Percentiles rank a stretch among this genome's conserved stretches.
These are phyloP conservation scores for Colletotrichum tanaceti DNA, from an alignment of 2,329 filamentous ascomycete species.

Conservation along the genomic window DNA sequence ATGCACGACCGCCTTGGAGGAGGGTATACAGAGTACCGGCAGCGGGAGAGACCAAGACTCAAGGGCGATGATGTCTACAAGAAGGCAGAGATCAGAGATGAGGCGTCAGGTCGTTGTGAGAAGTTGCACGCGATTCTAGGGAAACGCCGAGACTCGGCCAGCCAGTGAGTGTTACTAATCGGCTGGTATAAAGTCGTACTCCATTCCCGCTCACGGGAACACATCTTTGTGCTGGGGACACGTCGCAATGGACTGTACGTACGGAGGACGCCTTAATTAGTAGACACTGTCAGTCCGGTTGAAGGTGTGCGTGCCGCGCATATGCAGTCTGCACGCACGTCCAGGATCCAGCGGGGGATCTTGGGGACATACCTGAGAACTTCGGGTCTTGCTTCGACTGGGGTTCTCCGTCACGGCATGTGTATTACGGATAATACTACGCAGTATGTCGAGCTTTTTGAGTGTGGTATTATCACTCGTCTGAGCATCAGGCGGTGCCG, in stretches of 20 bases:
- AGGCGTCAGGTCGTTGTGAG: conserved; percentile 12
- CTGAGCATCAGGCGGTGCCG: no score
- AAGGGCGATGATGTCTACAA: neutral
- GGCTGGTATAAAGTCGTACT: neutral
- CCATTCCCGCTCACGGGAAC: conserved; percentile 1
- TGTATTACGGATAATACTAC: no score
- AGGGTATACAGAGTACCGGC: neutral
- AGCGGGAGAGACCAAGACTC: conserved; percentile 8
- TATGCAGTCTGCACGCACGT: neutral
- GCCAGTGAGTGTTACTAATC: neutral
- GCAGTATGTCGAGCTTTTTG: neutral
- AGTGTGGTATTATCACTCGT: neutral
- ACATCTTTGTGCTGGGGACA: neutral
- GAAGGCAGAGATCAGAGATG: conserved; percentile 12
- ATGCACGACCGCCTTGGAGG: neutral
- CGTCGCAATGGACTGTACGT: neutral
- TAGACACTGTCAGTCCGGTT: neutral
- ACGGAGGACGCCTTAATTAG: neutral
- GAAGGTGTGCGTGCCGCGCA: neutral
- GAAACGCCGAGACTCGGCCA: neutral
- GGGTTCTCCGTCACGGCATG: neutral
- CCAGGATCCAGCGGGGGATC: neutral
- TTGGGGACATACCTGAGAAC: neutral
- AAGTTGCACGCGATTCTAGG: conserved; percentile 6
- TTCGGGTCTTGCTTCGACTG: neutral